A percentile compares a stretch with the other conserved stretches of the same genome.
phyloP scores from a whole-genome alignment of 768 basidiomycete species.

The Daedaleopsis nitida region DNA sequence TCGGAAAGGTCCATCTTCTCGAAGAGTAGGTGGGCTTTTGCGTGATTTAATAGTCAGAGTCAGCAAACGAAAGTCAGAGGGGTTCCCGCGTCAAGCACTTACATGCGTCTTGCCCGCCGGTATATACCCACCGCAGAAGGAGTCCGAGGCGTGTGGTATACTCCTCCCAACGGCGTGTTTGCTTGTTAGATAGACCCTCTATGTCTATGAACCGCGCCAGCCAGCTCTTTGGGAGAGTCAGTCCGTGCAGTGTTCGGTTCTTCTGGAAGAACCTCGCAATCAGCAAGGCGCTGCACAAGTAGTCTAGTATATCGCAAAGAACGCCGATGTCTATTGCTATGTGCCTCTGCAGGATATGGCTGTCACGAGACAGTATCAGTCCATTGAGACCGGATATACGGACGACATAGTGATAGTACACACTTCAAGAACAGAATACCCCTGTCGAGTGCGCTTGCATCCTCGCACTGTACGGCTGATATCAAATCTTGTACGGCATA shows the following conservation, averaged over 20 bases:
- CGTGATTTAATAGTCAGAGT: not conserved
- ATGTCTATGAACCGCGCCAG: constrained; percentile 4
- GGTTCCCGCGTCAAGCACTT: not conserved
- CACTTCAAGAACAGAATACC: constrained; percentile 47
- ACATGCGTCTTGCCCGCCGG: constrained; percentile 4
- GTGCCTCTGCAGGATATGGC: constrained; percentile 43
- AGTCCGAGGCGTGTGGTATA: constrained; percentile 12
- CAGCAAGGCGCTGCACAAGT: constrained; percentile 43
- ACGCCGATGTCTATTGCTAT: constrained; percentile 47
- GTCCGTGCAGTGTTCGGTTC: constrained; percentile 38
- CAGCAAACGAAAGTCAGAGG: not conserved
- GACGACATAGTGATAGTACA: not conserved
- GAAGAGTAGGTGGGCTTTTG: constrained; percentile 12
- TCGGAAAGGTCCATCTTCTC: constrained; percentile 1
- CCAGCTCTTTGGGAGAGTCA: constrained; percentile 60
- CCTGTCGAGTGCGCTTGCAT: constrained; percentile 18
- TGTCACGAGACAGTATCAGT: constrained; percentile 25
- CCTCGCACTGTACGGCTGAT: constrained; percentile 3
- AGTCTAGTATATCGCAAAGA: constrained; percentile 55
- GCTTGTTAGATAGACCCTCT: not conserved
- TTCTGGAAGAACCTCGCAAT: constrained; percentile 34
- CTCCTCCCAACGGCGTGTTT: constrained; percentile 6
- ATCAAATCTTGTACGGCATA: constrained; percentile 36
- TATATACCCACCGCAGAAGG: constrained; percentile 17
- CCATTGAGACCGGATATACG: not conserved